Evolutionary conservation across 257 asterid genomes (phyloP).

Genomic region (Solanum chmielewskii): DNA sequence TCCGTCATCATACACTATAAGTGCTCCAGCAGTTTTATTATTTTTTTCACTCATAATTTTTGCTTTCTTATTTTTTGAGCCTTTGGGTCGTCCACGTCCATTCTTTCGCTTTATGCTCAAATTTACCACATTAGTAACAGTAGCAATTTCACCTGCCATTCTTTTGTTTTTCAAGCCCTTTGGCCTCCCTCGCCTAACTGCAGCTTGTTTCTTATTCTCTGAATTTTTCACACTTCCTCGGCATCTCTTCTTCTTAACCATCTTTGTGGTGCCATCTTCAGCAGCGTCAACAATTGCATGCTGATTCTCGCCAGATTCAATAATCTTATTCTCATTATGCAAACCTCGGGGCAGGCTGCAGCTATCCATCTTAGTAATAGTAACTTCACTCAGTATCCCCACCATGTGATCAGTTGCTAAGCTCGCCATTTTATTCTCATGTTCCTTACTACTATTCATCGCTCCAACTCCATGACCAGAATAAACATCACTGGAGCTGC

Average conservation of each 20-base stretch:
- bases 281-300: not conserved
- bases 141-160: not conserved
- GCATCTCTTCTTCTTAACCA: not conserved
- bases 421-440: not conserved
- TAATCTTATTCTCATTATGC: not conserved
- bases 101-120: not conserved
- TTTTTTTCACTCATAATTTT: not conserved
- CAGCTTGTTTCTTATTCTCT: conserved; percentile 4
- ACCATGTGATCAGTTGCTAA: not conserved
- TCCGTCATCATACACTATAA: not conserved
- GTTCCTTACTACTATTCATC: not conserved
- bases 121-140: not conserved
- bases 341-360: not conserved
- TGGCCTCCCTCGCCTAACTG: not conserved
- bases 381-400: not conserved
- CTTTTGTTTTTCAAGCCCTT: conserved; percentile 3
- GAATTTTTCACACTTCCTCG: conserved; percentile 13
- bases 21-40: not conserved
- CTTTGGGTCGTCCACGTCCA: conserved; percentile 9
- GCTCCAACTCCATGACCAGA: not conserved
- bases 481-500: not conserved
- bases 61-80: conserved; percentile 7
- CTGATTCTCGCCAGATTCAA: not conserved
- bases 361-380: not conserved
- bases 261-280: not conserved